phyloP scores from a whole-genome alignment of 164 flowering plant species.

The Macadamia tetraphylla region DNA sequence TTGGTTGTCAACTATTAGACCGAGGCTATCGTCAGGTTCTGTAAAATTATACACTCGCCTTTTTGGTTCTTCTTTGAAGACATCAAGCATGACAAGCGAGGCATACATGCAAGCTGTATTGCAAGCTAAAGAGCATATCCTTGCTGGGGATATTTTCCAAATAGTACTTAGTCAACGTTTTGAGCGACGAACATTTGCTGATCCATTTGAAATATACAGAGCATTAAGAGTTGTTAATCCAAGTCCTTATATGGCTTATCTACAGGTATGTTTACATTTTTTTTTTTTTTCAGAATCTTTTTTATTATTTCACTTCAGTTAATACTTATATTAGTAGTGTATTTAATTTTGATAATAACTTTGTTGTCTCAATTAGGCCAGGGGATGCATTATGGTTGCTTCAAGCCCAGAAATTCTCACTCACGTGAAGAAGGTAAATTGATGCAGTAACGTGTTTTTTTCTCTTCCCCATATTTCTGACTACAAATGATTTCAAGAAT shows the following conservation, averaged over 20 bases:
- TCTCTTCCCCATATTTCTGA: too few species aligned
- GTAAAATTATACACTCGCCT: conserved; percentile 46
- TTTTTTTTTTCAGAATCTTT: neutral
- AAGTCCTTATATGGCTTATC: conserved; percentile 89
- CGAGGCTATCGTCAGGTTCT: conserved; percentile 66
- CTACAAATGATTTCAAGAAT: neutral
- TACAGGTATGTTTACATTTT: conserved; percentile 37
- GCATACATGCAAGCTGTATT: conserved; percentile 69
- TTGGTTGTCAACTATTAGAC: conserved; percentile 41
- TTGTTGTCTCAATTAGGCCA: conserved; percentile 49
- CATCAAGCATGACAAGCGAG: conserved; percentile 69
- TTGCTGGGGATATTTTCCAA: conserved; percentile 95
- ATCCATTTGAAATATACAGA: conserved; percentile 94
- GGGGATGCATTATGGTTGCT: conserved; percentile 91
- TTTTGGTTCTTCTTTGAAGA: conserved; percentile 60
- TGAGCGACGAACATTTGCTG: conserved; percentile 87
- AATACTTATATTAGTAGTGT: conserved; percentile 2
- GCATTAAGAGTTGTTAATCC: conserved; percentile 93
- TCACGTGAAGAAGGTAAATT: conserved; percentile 67
- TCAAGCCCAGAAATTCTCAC: conserved; percentile 97
- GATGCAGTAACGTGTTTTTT: neutral
- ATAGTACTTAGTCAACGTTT: conserved; percentile 95
- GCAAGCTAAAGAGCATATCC: conserved; percentile 82
- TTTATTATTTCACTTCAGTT: neutral
- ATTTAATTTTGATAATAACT: conserved; percentile 1